These are phyloP conservation scores for Candida dubliniensis DNA, from an alignment of 1,139 yeast genomes.

Conservation along the genomic window DNA sequence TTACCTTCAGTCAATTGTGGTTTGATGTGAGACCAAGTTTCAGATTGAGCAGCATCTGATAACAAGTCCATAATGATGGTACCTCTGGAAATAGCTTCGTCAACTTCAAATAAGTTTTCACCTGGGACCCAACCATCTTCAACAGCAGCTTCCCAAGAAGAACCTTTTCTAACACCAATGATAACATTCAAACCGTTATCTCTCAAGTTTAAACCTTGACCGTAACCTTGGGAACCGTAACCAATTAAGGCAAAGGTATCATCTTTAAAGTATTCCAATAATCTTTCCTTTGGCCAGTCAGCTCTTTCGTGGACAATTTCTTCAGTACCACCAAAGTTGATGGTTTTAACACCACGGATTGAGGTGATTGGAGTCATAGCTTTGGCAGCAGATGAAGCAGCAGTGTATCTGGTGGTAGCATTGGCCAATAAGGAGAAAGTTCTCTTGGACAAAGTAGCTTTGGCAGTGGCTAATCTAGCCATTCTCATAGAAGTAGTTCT, in stretches of 20 bases:
- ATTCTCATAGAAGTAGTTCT: constrained; percentile 63
- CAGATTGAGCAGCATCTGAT: constrained; percentile 99
- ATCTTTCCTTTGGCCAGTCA: constrained; percentile 99
- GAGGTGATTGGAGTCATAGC: constrained; percentile 35
- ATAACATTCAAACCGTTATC: constrained; percentile 98
- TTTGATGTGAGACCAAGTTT: constrained; percentile 86
- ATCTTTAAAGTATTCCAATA: constrained; percentile 93
- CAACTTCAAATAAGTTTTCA: constrained; percentile 92
- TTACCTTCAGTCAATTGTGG: constrained; percentile 95
- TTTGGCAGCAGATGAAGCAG: constrained; percentile 37
- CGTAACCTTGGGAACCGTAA: constrained; percentile 99
- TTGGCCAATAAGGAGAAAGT: constrained; percentile 62
- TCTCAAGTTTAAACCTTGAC: constrained; percentile 98
- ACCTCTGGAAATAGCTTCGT: constrained; percentile 90
- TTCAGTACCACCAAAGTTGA: constrained; percentile 94
- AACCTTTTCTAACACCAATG: constrained; percentile 99
- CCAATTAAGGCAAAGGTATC: constrained; percentile 97
- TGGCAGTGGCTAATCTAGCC: constrained; percentile 59
- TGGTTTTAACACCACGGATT: constrained; percentile 89
- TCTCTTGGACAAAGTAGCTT: constrained; percentile 60
- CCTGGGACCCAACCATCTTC: constrained; percentile 99
- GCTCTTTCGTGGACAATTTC: constrained; percentile 97
- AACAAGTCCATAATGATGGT: constrained; percentile 95
- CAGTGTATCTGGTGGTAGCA: constrained; percentile 41
- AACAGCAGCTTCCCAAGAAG: constrained; percentile 98